A percentile compares a stretch with the other conserved stretches of the same genome.
These are phyloP conservation scores for Millerago galiae DNA, from an alignment of 805 yeast species.

Conservation along the genomic window DNA sequence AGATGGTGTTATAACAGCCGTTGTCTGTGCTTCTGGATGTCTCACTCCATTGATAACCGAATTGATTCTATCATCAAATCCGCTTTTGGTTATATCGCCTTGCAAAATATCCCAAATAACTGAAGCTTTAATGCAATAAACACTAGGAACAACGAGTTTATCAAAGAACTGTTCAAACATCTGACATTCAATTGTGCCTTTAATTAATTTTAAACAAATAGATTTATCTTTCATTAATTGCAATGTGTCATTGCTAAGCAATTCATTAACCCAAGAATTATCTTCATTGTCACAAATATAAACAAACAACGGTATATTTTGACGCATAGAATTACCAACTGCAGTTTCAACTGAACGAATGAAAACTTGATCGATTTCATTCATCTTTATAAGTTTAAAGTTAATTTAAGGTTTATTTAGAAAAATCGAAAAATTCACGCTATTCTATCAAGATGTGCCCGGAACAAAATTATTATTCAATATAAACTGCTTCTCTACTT, in stretches of 20 bases:
- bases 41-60: constrained; percentile 4
- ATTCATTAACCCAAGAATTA: constrained; percentile 18
- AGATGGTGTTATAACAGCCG: background rate
- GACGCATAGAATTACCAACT: constrained; percentile 32
- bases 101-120: constrained; percentile 37
- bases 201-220: constrained; percentile 36
- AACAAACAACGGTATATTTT: constrained; percentile 34
- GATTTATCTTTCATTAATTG: constrained; percentile 22
- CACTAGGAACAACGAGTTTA: constrained; percentile 44
- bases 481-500: constrained; percentile 52
- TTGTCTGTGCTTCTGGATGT: constrained; percentile 5
- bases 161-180: constrained; percentile 54
- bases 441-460: background rate
- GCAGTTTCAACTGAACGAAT: constrained; percentile 30
- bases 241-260: constrained; percentile 12
- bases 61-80: constrained; percentile 19
- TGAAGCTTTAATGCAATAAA: constrained; percentile 47
- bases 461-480: constrained; percentile 22
- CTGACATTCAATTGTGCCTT: constrained; percentile 37
- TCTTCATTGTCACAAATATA: constrained; percentile 26
- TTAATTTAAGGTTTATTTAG: background rate
- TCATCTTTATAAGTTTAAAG: constrained; percentile 6
- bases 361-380: constrained; percentile 16
- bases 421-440: background rate
- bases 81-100: constrained; percentile 24